These are phyloP conservation scores for Micromonas pusilla DNA, from an alignment of 139 green algal genomes.

Conservation along the genomic window DNA sequence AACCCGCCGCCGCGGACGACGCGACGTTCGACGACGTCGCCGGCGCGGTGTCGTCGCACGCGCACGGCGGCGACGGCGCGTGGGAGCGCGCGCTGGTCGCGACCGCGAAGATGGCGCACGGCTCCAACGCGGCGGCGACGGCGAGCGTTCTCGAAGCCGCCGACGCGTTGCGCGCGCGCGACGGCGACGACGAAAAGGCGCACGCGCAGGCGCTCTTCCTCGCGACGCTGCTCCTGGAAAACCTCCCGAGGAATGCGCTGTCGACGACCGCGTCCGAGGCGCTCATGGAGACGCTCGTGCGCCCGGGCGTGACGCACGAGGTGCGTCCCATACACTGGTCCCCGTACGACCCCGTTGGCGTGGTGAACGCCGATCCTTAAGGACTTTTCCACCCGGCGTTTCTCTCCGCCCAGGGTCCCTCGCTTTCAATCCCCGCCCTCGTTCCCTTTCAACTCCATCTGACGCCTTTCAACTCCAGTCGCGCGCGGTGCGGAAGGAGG, in stretches of 20 bases:
- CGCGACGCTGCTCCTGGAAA: neutral
- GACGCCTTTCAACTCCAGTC: too few relatives aligned
- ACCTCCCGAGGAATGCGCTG: neutral
- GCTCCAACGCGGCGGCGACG: too few relatives aligned
- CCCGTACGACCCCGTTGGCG: too few relatives aligned
- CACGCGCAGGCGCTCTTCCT: constrained; percentile 16
- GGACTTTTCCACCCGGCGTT: too few relatives aligned
- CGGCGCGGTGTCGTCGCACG: constrained; percentile 8
- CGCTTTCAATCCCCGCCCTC: too few relatives aligned
- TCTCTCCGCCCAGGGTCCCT: too few relatives aligned
- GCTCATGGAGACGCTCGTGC: constrained; percentile 1
- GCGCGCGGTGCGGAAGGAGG: neutral
- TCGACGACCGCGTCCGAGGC: neutral
- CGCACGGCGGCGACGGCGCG: constrained; percentile 1
- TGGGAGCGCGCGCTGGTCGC: constrained; percentile 12
- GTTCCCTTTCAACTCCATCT: too few relatives aligned
- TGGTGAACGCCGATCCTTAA: too few relatives aligned
- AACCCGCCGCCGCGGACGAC: neutral
- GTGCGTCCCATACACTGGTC: too few relatives aligned
- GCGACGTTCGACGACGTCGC: neutral
- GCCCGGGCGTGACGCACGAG: neutral
- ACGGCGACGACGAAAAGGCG: neutral
- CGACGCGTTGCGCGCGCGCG: neutral
- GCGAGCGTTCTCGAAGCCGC: neutral
- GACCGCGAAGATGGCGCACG: neutral